A percentile compares a stretch with the other conserved stretches of the same genome.
phyloP scores from a whole-genome alignment of 2,329 filamentous ascomycete species.

The Rutstroemia sp. region DNA sequence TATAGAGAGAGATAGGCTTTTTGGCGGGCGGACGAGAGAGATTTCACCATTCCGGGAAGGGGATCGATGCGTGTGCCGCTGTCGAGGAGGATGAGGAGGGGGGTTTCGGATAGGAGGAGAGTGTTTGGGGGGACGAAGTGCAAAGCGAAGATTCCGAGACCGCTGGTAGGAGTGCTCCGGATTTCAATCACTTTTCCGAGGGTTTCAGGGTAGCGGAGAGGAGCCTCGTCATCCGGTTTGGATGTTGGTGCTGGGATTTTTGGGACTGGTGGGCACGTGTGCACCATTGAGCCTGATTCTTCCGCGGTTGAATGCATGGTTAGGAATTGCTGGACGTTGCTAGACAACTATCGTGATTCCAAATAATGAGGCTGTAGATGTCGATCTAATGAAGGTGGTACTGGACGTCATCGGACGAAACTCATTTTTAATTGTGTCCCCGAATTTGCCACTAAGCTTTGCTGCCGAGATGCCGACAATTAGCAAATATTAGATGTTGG shows the following conservation, averaged over 20 bases:
- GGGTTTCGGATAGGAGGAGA: constrained; percentile 18
- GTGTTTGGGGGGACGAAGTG: constrained; percentile 15
- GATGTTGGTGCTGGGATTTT: background rate
- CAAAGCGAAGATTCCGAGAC: constrained; percentile 21
- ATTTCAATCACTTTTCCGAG: constrained; percentile 18
- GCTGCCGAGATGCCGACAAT: no score
- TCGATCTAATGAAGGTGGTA: no score
- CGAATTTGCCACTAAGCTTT: no score
- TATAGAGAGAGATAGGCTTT: constrained; percentile 14
- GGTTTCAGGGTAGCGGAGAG: constrained; percentile 18
- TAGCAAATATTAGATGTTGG: no score
- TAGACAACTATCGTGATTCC: no score
- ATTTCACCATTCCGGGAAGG: constrained; percentile 12
- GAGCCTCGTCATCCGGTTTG: background rate
- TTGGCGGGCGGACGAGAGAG: constrained; percentile 12
- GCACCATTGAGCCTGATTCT: background rate
- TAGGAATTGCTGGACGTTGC: no score
- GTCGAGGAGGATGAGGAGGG: constrained; percentile 17
- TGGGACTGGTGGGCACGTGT: background rate
- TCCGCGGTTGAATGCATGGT: background rate
- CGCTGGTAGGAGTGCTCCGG: constrained; percentile 13
- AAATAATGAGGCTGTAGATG: no score
- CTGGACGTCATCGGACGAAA: no score
- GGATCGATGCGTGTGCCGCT: constrained; percentile 15
- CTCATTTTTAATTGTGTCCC: no score